These are phyloP conservation scores for Zarea fungicola DNA, from an alignment of 2,329 filamentous ascomycete species.

Conservation along the genomic window DNA sequence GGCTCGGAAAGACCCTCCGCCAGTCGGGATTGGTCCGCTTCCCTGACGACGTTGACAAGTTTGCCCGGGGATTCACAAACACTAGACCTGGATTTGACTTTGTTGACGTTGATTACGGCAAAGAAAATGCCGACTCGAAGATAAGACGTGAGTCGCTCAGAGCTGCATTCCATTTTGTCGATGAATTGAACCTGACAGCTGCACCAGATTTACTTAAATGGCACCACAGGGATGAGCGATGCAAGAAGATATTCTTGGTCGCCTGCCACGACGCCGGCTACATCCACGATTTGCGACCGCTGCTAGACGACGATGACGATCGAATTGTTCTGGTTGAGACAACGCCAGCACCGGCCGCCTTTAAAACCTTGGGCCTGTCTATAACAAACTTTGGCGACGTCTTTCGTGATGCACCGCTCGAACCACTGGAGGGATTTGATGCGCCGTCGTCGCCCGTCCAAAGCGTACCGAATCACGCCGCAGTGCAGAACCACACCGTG, in stretches of 20 bases:
- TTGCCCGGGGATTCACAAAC: not conserved
- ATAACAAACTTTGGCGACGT: not conserved
- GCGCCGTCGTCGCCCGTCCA: not conserved
- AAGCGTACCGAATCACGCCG: not conserved
- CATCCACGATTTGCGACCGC: not conserved
- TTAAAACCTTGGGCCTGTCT: not conserved
- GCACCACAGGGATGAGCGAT: not conserved
- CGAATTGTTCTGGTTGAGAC: not conserved
- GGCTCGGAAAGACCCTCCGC: not conserved
- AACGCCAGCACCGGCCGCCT: not conserved
- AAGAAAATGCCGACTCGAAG: conserved; percentile 3
- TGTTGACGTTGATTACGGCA: conserved; percentile 4
- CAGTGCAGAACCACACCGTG: too few relatives aligned
- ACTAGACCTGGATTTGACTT: conserved; percentile 5
- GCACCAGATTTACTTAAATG: not conserved
- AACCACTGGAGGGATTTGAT: not conserved
- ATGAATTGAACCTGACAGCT: not conserved
- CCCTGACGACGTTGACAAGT: not conserved
- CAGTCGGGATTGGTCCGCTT: not conserved
- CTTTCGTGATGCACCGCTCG: not conserved
- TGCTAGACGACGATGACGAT: not conserved
- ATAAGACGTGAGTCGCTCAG: conserved; percentile 3
- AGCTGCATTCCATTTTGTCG: not conserved
- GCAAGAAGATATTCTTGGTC: not conserved
- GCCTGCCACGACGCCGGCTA: not conserved